Conservation (phyloP, 495 filamentous ascomycete species). For the Xanthoparmelia taractica region DNA sequence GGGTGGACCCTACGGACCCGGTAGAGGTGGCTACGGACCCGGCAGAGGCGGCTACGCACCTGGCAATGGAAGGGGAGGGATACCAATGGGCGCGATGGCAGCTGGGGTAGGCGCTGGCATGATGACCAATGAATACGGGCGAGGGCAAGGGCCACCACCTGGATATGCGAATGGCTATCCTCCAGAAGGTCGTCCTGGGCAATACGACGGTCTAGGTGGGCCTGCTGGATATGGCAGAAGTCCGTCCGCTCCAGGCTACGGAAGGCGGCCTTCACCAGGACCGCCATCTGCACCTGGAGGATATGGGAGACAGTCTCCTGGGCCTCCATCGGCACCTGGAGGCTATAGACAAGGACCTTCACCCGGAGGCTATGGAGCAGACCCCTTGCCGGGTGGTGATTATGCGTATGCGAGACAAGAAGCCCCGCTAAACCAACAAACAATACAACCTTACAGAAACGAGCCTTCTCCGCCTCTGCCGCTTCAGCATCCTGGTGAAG, state of each 20-base stretch:
- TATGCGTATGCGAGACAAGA: constrained; percentile 32
- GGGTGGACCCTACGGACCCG: constrained; percentile 25
- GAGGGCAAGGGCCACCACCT: constrained; percentile 45
- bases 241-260: constrained; percentile 28
- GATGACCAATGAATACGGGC: constrained; percentile 32
- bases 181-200: constrained; percentile 25
- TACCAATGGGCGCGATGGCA: constrained; percentile 29
- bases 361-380: constrained; percentile 18
- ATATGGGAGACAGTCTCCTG: constrained; percentile 40
- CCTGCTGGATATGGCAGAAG: constrained; percentile 23
- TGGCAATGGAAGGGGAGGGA: constrained; percentile 30
- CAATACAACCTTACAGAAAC: constrained; percentile 9
- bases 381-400: constrained; percentile 26
- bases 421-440: constrained; percentile 5
- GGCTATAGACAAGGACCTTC: constrained; percentile 19
- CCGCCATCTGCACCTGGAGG: constrained; percentile 23
- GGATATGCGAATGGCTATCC: constrained; percentile 30
- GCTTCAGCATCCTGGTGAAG: constrained; percentile 36
- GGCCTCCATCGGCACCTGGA: constrained; percentile 22
- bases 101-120: constrained; percentile 26
- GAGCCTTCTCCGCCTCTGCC: constrained; percentile 58
- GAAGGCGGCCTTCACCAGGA: constrained; percentile 36
- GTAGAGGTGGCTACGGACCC: constrained; percentile 24
- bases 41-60: constrained; percentile 26
- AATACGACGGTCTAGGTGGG: constrained; percentile 25